These are phyloP conservation scores for Alternaria postmessia DNA, from an alignment of 2,329 filamentous ascomycete genomes.

Conservation along the genomic window DNA sequence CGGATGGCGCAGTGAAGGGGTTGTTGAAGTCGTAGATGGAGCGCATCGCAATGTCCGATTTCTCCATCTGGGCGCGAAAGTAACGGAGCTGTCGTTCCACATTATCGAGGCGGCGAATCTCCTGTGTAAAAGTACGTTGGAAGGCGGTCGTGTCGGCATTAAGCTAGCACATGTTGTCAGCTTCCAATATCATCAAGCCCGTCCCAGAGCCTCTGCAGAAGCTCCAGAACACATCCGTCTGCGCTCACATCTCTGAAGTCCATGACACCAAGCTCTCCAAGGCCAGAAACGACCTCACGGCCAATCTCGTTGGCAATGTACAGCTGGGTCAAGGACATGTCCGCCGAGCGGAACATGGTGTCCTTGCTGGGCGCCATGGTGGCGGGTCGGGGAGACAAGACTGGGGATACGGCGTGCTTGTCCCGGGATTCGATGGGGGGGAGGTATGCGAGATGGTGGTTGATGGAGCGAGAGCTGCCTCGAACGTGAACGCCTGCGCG, in stretches of 20 bases:
- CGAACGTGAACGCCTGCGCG: slow-evolving; percentile 20
- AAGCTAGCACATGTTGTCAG: slow-evolving; percentile 66
- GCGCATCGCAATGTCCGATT: slow-evolving; percentile 82
- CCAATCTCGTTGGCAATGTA: slow-evolving; percentile 99
- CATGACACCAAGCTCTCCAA: slow-evolving; percentile 94
- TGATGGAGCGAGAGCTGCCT: slow-evolving; percentile 43
- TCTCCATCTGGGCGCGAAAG: slow-evolving; percentile 96
- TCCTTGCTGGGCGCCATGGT: slow-evolving; percentile 73
- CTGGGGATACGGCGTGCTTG: slow-evolving; percentile 31
- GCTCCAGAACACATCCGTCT: slow-evolving; percentile 17
- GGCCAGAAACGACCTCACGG: slow-evolving; percentile 92
- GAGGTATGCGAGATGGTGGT: slow-evolving; percentile 34
- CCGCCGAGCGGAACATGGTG: slow-evolving; percentile 99
- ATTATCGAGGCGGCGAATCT: slow-evolving; percentile 97
- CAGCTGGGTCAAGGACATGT: slow-evolving; percentile 99
- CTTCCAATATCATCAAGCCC: slow-evolving; percentile 25
- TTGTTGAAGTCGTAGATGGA: slow-evolving; percentile 92
- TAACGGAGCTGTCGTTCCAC: slow-evolving; percentile 97
- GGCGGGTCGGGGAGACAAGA: slow-evolving; percentile 44
- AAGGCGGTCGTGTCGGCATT: slow-evolving; percentile 94
- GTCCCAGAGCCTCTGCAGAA: slow-evolving; percentile 19
- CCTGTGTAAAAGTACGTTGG: slow-evolving; percentile 95
- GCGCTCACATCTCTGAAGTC: slow-evolving; percentile 92
- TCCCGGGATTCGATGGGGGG: slow-evolving; percentile 32
- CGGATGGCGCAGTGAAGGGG: slow-evolving; percentile 84